Conservation (phyloP, 2,329 filamentous ascomycete species). For the Pyrenochaeta sp. region DNA sequence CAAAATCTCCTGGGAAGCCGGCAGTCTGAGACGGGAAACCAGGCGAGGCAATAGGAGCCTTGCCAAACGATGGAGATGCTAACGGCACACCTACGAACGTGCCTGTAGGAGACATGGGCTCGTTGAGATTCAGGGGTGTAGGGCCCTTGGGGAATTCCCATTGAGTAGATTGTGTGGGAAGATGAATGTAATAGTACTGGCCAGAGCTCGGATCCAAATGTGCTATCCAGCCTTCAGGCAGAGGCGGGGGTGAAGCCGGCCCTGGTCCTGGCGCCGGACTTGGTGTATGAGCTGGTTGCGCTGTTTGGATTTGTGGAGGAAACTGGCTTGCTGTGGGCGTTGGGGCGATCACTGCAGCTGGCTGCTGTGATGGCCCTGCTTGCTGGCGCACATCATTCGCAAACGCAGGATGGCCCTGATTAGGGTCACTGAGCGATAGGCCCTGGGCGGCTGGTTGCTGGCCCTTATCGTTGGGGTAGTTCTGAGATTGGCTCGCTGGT, state of each 20-base stretch:
- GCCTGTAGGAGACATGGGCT: conserved; percentile 83
- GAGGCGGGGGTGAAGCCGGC: conserved; percentile 85
- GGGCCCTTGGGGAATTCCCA: conserved; percentile 99
- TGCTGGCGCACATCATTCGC: conserved; percentile 78
- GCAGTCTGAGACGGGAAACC: conserved; percentile 84
- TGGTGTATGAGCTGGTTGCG: conserved; percentile 43
- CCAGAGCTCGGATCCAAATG: conserved; percentile 95
- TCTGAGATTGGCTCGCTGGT: conserved; percentile 54
- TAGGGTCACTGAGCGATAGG: conserved; percentile 48
- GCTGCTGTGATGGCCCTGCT: conserved; percentile 51
- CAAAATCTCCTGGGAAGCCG: conserved; percentile 86
- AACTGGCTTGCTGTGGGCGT: conserved; percentile 40
- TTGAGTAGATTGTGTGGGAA: conserved; percentile 93
- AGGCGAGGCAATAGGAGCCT: conserved; percentile 75
- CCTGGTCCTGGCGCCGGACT: conserved; percentile 68
- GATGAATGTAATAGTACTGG: conserved; percentile 98
- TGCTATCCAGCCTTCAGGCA: conserved; percentile 98
- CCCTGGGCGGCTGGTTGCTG: conserved; percentile 50
- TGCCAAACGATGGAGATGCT: conserved; percentile 61
- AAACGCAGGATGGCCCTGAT: conserved; percentile 82
- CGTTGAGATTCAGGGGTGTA: conserved; percentile 84
- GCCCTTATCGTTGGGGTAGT: conserved; percentile 81
- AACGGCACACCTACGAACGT: conserved; percentile 52
- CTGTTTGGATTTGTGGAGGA: conserved; percentile 31
- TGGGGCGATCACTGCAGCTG: conserved; percentile 36